A percentile compares a stretch with the other conserved stretches of the same genome.
Evolutionary conservation across 495 filamentous ascomycete species (phyloP).

Genomic region (Penicillium cataractarum): DNA sequence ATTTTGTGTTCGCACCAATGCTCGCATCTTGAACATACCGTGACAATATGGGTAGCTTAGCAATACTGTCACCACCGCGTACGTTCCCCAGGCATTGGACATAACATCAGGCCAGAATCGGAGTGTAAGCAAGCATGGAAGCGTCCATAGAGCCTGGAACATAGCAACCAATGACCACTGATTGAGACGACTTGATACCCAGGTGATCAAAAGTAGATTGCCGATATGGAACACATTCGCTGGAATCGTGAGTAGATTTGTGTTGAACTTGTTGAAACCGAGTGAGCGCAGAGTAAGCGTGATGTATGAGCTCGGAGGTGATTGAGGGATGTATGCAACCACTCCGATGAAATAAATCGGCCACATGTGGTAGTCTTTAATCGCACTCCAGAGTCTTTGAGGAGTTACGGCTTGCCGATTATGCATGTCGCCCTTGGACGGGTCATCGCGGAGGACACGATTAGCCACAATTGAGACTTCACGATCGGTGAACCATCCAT

Average conservation of each 20-base stretch:
- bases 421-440: slow-evolving; percentile 68
- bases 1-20: not conserved
- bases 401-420: slow-evolving; percentile 58
- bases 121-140: slow-evolving; percentile 56
- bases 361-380: slow-evolving; percentile 74
- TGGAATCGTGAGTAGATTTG: slow-evolving; percentile 71
- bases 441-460: slow-evolving; percentile 73
- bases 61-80: slow-evolving; percentile 51
- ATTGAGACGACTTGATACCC: slow-evolving; percentile 53
- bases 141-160: slow-evolving; percentile 50
- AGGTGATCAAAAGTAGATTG: slow-evolving; percentile 50
- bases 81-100: slow-evolving; percentile 52
- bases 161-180: slow-evolving; percentile 53
- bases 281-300: slow-evolving; percentile 61
- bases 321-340: slow-evolving; percentile 56
- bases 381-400: slow-evolving; percentile 48
- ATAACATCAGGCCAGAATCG: slow-evolving; percentile 44
- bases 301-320: slow-evolving; percentile 59
- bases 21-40: slow-evolving; percentile 7
- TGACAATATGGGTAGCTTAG: slow-evolving; percentile 61
- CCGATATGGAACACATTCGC: slow-evolving; percentile 52
- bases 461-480: slow-evolving; percentile 71
- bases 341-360: slow-evolving; percentile 68
- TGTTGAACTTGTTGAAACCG: slow-evolving; percentile 68
- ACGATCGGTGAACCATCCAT: slow-evolving; percentile 70